Conservation (phyloP, 768 basidiomycete genomes). For the Rhodotorula diobovata region DNA sequence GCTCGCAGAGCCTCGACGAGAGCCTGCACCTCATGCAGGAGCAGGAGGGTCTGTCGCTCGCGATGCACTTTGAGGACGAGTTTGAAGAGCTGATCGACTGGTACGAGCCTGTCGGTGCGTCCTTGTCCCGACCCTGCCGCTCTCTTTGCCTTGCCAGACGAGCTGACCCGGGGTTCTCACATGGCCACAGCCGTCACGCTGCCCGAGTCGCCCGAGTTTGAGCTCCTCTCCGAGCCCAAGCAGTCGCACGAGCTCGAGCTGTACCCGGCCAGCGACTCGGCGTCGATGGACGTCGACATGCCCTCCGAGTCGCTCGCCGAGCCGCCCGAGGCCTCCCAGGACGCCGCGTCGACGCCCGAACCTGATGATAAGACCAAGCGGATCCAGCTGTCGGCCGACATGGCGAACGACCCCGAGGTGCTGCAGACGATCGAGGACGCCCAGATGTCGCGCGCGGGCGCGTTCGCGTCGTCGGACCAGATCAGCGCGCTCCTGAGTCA, state of each 20-base stretch:
- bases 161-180: neutral
- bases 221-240: neutral
- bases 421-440: conserved; percentile 13
- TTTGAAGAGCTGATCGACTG: conserved; percentile 31
- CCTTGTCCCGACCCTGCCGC: neutral
- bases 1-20: conserved; percentile 3
- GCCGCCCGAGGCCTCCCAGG: neutral
- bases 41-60: conserved; percentile 25
- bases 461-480: conserved; percentile 19
- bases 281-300: conserved; percentile 11
- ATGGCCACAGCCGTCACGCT: neutral
- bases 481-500: conserved; percentile 19
- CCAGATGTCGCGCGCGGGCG: neutral
- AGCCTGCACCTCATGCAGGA: conserved; percentile 18
- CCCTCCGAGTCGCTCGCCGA: conserved; percentile 11
- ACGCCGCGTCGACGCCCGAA: neutral
- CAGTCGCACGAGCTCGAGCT: conserved; percentile 7
- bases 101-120: conserved; percentile 28
- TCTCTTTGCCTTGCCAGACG: neutral
- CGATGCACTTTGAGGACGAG: conserved; percentile 28
- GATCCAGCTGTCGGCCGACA: conserved; percentile 7
- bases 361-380: conserved; percentile 1
- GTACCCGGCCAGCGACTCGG: conserved; percentile 12
- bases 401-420: conserved; percentile 6
- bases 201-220: conserved; percentile 20